Conservation (phyloP, 495 filamentous ascomycete genomes). For the Hypoxylon subgilvum region DNA sequence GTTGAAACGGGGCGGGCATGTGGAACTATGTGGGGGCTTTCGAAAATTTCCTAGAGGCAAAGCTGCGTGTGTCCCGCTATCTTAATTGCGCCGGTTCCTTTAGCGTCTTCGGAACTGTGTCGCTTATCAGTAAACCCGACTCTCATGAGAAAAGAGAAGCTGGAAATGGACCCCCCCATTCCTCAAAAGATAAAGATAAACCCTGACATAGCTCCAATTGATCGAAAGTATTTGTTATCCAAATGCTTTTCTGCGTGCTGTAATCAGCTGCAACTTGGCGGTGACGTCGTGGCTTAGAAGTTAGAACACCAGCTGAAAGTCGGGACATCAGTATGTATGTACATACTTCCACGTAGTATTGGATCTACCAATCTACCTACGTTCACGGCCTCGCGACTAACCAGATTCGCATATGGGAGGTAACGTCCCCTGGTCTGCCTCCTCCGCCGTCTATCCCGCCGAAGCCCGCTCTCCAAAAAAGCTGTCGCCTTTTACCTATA, state of each 20-base stretch:
- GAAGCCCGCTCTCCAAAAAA: neutral
- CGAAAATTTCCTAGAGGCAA: slow-evolving; percentile 14
- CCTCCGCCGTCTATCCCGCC: slow-evolving; percentile 23
- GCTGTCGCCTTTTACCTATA: neutral
- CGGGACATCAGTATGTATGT: neutral
- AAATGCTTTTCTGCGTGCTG: slow-evolving; percentile 14
- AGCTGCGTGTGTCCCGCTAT: too few species aligned
- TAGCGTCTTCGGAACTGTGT: neutral
- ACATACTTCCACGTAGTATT: neutral
- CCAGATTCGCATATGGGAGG: slow-evolving; percentile 9
- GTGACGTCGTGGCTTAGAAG: slow-evolving; percentile 28
- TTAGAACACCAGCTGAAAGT: slow-evolving; percentile 5
- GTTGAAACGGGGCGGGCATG: slow-evolving; percentile 17
- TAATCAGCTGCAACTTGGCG: slow-evolving; percentile 11
- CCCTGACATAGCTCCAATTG: slow-evolving; percentile 21
- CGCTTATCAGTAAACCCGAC: slow-evolving; percentile 17
- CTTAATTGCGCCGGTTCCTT: slow-evolving; percentile 7
- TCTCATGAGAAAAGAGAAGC: neutral
- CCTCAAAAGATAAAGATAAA: slow-evolving; percentile 14
- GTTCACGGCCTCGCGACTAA: slow-evolving; percentile 16
- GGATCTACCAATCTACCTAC: too few species aligned
- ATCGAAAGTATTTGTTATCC: slow-evolving; percentile 22
- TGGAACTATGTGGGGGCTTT: slow-evolving; percentile 27
- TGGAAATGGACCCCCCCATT: slow-evolving; percentile 1
- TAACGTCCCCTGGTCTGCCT: neutral